These are phyloP conservation scores for Groenewaldozyma tartarivorans DNA, from an alignment of 805 yeast genomes.

Conservation along the genomic window DNA sequence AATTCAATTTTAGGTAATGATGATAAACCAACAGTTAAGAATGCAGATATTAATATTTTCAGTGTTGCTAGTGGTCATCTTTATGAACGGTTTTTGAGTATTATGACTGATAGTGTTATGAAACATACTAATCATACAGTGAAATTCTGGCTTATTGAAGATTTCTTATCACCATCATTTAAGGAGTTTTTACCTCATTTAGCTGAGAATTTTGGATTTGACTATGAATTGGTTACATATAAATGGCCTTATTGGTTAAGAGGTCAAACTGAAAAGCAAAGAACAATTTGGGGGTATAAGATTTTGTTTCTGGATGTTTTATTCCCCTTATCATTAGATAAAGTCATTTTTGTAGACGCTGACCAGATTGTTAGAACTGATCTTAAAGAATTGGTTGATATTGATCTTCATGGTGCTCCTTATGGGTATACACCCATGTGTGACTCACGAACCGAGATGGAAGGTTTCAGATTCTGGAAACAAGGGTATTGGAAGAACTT, in stretches of 20 bases:
- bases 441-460: constrained; percentile 69
- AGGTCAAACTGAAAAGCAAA: constrained; percentile 64
- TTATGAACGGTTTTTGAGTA: constrained; percentile 62
- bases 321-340: constrained; percentile 68
- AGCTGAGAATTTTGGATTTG: constrained; percentile 50
- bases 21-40: constrained; percentile 16
- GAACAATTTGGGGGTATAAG: constrained; percentile 84
- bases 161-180: constrained; percentile 65
- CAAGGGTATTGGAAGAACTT: constrained; percentile 78
- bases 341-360: constrained; percentile 78
- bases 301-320: constrained; percentile 77
- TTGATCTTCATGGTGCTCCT: constrained; percentile 71
- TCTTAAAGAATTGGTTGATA: constrained; percentile 52
- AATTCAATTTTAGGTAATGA: constrained; percentile 9
- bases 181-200: constrained; percentile 49
- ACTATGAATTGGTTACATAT: constrained; percentile 70
- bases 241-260: constrained; percentile 92
- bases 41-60: constrained; percentile 68
- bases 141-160: constrained; percentile 81
- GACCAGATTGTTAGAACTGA: constrained; percentile 76
- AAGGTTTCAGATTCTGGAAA: constrained; percentile 86
- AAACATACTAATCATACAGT: constrained; percentile 53
- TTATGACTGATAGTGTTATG: constrained; percentile 76
- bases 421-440: constrained; percentile 87
- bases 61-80: constrained; percentile 75